These are phyloP conservation scores for Perkinsus olseni DNA, from an alignment of 169 alveolate genomes.

Conservation along the genomic window DNA sequence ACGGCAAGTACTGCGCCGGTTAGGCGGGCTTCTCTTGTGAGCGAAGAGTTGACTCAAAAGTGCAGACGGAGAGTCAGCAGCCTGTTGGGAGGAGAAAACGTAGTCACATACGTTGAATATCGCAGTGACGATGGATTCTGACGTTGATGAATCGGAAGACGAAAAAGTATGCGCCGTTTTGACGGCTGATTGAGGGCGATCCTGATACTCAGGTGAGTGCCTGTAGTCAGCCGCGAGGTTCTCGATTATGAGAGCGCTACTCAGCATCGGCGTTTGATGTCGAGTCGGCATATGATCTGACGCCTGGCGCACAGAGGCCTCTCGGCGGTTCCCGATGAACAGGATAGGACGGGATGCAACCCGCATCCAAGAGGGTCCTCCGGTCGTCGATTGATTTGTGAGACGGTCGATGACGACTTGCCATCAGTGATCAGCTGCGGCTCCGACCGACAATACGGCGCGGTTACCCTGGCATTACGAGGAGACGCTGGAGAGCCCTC, in stretches of 20 bases:
- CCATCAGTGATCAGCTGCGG: background rate
- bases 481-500: background rate
- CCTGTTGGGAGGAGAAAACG: constrained; percentile 30
- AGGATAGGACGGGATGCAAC: background rate
- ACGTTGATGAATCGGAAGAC: background rate
- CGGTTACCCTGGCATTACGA: background rate
- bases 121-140: constrained; percentile 11
- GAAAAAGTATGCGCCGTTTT: background rate
- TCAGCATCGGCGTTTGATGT: background rate
- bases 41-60: background rate
- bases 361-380: background rate
- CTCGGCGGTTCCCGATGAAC: background rate
- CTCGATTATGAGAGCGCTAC: background rate
- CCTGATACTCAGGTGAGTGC: background rate
- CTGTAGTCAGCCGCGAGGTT: constrained; percentile 5
- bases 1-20: constrained; percentile 21
- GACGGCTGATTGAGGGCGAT: background rate
- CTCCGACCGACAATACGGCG: background rate
- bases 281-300: background rate
- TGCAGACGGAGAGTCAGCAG: background rate
- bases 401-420: background rate
- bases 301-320: background rate
- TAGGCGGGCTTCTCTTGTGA: constrained; percentile 16
- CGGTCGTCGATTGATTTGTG: background rate
- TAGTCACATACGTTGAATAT: constrained; percentile 24